Conservation (phyloP, 2,329 filamentous ascomycete genomes). For the Fusarium nematophilum region DNA sequence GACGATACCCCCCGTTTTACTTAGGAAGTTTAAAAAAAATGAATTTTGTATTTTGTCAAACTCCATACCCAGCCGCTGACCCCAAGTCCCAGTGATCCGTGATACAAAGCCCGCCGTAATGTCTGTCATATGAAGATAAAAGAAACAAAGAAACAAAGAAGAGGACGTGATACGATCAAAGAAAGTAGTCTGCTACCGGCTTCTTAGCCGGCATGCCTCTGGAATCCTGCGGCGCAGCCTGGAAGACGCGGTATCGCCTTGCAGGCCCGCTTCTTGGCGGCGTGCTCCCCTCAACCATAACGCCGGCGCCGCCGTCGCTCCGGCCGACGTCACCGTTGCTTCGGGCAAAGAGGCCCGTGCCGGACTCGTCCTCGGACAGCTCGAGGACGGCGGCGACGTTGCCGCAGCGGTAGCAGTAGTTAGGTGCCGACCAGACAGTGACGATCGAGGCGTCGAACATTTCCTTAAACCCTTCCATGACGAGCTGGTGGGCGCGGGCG, state of each 20-base stretch:
- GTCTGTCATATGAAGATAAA: slow-evolving; percentile 6
- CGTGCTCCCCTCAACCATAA: slow-evolving; percentile 61
- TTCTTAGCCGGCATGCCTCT: slow-evolving; percentile 99
- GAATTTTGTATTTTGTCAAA: slow-evolving; percentile 30
- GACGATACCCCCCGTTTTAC: slow-evolving; percentile 28
- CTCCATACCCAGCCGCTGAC: slow-evolving; percentile 41
- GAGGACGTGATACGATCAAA: too few species aligned
- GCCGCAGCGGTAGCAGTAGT: slow-evolving; percentile 96
- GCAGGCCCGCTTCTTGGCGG: slow-evolving; percentile 75
- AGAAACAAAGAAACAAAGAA: neutral
- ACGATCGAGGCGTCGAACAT: slow-evolving; percentile 98
- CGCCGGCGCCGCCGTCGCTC: slow-evolving; percentile 62
- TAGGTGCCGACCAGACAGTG: slow-evolving; percentile 98
- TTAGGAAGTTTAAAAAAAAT: slow-evolving; percentile 22
- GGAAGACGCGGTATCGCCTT: slow-evolving; percentile 92
- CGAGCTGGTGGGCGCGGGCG: slow-evolving; percentile 93
- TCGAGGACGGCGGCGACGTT: slow-evolving; percentile 97
- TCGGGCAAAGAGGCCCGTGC: slow-evolving; percentile 74
- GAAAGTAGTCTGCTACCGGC: slow-evolving; percentile 95
- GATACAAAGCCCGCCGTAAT: slow-evolving; percentile 30
- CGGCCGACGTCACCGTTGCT: slow-evolving; percentile 77
- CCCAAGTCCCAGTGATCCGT: slow-evolving; percentile 33
- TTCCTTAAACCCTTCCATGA: slow-evolving; percentile 99
- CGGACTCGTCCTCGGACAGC: slow-evolving; percentile 86
- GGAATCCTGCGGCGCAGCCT: slow-evolving; percentile 94